Percentiles rank a stretch among this genome's conserved stretches.
Evolutionary conservation across 305 asterid species (phyloP).

Genomic region (Euphrasia arctica): DNA sequence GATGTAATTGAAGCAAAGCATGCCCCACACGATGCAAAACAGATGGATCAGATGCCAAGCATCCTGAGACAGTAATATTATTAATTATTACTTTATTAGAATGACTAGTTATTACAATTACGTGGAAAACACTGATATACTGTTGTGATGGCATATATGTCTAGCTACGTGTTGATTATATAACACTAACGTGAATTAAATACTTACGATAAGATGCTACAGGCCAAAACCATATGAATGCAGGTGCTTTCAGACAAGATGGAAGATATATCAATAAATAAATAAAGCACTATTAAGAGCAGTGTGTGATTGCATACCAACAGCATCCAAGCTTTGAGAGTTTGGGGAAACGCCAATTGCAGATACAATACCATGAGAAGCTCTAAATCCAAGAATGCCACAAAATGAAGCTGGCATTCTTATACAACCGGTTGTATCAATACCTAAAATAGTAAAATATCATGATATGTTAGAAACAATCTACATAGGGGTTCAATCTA

Average conservation of each 20-base stretch:
- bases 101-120: conserved; percentile 8
- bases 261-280: neutral
- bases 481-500: conserved; percentile 18
- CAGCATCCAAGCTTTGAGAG: conserved; percentile 83
- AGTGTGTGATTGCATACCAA: conserved; percentile 55
- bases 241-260: neutral
- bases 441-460: conserved; percentile 47
- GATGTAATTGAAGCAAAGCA: conserved; percentile 65
- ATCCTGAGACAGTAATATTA: conserved; percentile 50
- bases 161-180: neutral
- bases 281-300: conserved; percentile 13
- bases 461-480: conserved; percentile 14
- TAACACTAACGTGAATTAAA: conserved; percentile 13
- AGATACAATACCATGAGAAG: conserved; percentile 79
- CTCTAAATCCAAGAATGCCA: conserved; percentile 71
- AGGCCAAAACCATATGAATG: neutral
- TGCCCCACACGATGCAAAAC: conserved; percentile 80
- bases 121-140: neutral
- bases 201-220: conserved; percentile 1
- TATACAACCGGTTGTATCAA: conserved; percentile 32
- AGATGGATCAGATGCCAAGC: conserved; percentile 83
- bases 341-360: conserved; percentile 74
- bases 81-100: neutral
- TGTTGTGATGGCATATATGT: conserved; percentile 2
- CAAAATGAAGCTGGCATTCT: conserved; percentile 35